Evolutionary conservation across 768 basidiomycete species (phyloP).

Genomic region (Mycena crocata): DNA sequence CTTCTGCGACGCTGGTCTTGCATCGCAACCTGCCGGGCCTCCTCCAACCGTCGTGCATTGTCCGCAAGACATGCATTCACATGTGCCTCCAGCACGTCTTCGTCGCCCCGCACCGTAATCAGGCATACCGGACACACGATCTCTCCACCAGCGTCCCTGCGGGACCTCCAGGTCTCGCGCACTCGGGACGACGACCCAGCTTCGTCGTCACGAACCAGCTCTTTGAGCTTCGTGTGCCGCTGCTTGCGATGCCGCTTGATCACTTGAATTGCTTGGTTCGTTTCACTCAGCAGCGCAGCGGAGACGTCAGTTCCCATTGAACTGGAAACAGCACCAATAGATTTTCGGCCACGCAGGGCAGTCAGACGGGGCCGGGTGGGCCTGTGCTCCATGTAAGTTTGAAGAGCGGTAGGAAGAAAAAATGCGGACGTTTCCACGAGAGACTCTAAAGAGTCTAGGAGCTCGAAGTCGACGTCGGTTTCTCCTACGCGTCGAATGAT

Average conservation of each 20-base stretch:
- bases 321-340: slow-evolving; percentile 39
- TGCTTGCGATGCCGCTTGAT: slow-evolving; percentile 79
- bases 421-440: slow-evolving; percentile 59
- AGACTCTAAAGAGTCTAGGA: slow-evolving; percentile 47
- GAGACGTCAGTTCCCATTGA: slow-evolving; percentile 3
- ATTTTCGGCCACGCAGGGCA: slow-evolving; percentile 55
- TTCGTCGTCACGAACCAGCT: slow-evolving; percentile 73
- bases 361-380: slow-evolving; percentile 54
- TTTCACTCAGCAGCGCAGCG: slow-evolving; percentile 48
- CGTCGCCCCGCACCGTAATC: slow-evolving; percentile 67
- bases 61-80: slow-evolving; percentile 83
- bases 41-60: slow-evolving; percentile 57
- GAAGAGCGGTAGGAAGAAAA: background rate
- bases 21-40: slow-evolving; percentile 53
- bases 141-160: slow-evolving; percentile 49
- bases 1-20: slow-evolving; percentile 41
- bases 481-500: slow-evolving; percentile 76
- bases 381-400: slow-evolving; percentile 32
- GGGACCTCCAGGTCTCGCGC: slow-evolving; percentile 44
- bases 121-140: slow-evolving; percentile 80
- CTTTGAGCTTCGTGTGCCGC: slow-evolving; percentile 74
- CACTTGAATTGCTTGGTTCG: slow-evolving; percentile 67
- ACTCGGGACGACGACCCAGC: slow-evolving; percentile 45
- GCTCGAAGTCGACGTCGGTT: slow-evolving; percentile 64
- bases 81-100: slow-evolving; percentile 82